A percentile compares a stretch with the other conserved stretches of the same genome.
Conservation (phyloP, 2,329 filamentous ascomycete species). For the Scolecobasidium constrictum region DNA sequence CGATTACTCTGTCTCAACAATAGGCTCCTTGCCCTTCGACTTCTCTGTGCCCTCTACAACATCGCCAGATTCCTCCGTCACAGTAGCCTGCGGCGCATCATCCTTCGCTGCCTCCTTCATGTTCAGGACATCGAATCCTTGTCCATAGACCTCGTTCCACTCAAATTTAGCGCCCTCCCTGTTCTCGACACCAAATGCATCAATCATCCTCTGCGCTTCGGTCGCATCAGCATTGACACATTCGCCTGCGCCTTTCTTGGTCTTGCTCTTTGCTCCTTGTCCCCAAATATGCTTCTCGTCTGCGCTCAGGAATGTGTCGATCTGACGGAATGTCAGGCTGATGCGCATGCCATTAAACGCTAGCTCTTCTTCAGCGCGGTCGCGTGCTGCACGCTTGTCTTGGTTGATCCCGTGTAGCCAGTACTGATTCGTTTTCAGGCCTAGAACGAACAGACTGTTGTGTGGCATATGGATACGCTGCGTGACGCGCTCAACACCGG, state of each 20-base stretch:
- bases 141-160: conserved; percentile 67
- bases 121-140: conserved; percentile 67
- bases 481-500: conserved; percentile 34
- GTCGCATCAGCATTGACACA: conserved; percentile 60
- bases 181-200: conserved; percentile 79
- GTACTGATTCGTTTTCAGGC: conserved; percentile 65
- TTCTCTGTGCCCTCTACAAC: too few relatives aligned
- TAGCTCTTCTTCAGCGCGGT: conserved; percentile 60
- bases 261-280: conserved; percentile 71
- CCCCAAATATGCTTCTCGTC: conserved; percentile 71
- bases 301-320: conserved; percentile 70
- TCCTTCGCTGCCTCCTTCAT: too few relatives aligned
- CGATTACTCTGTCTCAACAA: too few relatives aligned
- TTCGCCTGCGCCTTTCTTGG: conserved; percentile 43
- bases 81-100: too few relatives aligned
- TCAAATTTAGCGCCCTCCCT: conserved; percentile 51
- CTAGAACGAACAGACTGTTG: conserved; percentile 79
- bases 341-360: conserved; percentile 70
- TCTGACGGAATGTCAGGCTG: conserved; percentile 80
- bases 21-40: too few relatives aligned
- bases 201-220: conserved; percentile 58
- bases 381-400: conserved; percentile 61
- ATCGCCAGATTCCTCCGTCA: too few relatives aligned
- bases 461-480: conserved; percentile 70
- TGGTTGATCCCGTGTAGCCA: conserved; percentile 91